phyloP scores from a whole-genome alignment of 805 yeast species.

The Kuraishia molischiana region DNA sequence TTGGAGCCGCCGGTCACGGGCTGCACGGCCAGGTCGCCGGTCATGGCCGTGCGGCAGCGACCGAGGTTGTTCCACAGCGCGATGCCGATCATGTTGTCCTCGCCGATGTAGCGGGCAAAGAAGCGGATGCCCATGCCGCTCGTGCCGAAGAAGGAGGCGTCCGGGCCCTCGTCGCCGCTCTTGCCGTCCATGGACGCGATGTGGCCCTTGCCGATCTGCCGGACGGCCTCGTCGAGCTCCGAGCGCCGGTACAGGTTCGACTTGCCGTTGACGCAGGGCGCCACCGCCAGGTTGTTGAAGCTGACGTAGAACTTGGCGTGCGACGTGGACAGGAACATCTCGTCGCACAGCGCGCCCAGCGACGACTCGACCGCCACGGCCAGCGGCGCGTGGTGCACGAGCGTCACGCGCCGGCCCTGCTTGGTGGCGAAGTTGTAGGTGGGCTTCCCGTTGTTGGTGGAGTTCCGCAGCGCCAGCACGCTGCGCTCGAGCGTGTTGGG shows the following conservation, averaged over 20 bases:
- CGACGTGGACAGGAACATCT: conserved; percentile 74
- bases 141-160: conserved; percentile 19
- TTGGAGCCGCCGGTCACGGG: conserved; percentile 42
- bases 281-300: conserved; percentile 61
- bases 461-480: conserved; percentile 36
- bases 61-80: conserved; percentile 64
- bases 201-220: conserved; percentile 21
- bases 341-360: conserved; percentile 66
- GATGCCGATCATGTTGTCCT: conserved; percentile 87
- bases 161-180: conserved; percentile 21
- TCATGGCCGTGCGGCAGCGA: conserved; percentile 60
- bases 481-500: conserved; percentile 59
- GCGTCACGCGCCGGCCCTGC: conserved; percentile 33
- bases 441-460: conserved; percentile 40
- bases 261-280: conserved; percentile 90
- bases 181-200: conserved; percentile 20
- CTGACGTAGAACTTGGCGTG: conserved; percentile 81
- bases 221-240: conserved; percentile 51
- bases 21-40: conserved; percentile 72
- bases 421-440: conserved; percentile 10
- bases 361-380: conserved; percentile 30
- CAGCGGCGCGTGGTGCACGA: conserved; percentile 78
- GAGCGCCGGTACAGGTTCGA: conserved; percentile 68
- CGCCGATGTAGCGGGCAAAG: conserved; percentile 79
- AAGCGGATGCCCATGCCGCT: conserved; percentile 45